Base-by-base conservation (phyloP, 176 grass and related monocot species). In the Cenchrus americanus region DNA sequence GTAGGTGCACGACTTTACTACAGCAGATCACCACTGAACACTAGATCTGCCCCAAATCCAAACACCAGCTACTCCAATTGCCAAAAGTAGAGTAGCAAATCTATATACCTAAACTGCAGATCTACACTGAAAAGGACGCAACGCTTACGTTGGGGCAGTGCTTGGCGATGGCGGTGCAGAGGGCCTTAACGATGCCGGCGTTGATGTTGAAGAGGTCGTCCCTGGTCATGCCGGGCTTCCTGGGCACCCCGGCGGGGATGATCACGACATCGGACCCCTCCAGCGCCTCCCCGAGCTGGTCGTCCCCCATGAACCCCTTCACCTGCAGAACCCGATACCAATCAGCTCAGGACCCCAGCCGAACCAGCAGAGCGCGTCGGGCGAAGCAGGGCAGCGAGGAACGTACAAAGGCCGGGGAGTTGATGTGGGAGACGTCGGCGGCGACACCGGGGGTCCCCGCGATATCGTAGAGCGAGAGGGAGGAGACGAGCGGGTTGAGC, bases 161-260 rank as follows among this genome's bases (percentile, higher is more conserved):
- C 84, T 87, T 88, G 6, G 89, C 81, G 80, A 94, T 88, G 37
- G 87, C 92, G 62, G 85, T 86, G 67, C 84, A 86, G 74, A 90
- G 88, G 0, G 15, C 80, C 85, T 92, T 92, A 10, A 94, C 92
- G 24, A 94, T 94, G 49, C 87, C 78, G 0, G 89, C 92, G 88
- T 94, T 94, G 78, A 92, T 94, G 73, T 92, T 92, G 82, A 94
- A 94, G n/a, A 94, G 87, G 50, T 94, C 92, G 17, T 94, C 92
- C 48, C 92, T 84, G 12, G 89, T 88, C 92, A 94, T 94, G 57
- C 92, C 92, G 11, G 92, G 92, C 72, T 94, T 94, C 85, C 92
- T 85, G 1, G 92, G 92, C 70, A 94, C 82, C 4, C 92, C 92
- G 0, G 92, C 92, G 2, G 92, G 92, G 55, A 94, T 92, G 69